Base-by-base conservation (phyloP, 2,329 filamentous ascomycete species). In the Clonostachys chloroleuca region DNA sequence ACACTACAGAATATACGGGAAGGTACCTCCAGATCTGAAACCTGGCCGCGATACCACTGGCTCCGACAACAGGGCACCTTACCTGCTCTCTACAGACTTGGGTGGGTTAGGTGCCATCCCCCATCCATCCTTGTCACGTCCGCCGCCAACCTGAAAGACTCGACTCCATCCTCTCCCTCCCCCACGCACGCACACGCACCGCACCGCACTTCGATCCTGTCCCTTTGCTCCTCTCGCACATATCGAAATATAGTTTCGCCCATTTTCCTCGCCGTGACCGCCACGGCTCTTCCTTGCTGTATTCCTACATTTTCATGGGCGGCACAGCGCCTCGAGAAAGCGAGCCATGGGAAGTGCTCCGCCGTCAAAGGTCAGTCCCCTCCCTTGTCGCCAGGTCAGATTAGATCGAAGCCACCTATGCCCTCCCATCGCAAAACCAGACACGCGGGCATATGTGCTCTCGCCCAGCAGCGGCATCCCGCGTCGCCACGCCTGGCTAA, bases 271-370 rank as follows among this genome's bases (percentile, higher is more conserved):
- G 51, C 56, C 51, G 52, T 48, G 50, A 49, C 35, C 51, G 48
- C 52, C 24, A 10, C 24, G 24, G 24, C 24, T 30, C 24, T 44
- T 39, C 49, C 14, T 43, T 40, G 43, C 44, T 45, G 43, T 30
- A 13, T 41, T 40, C 14, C 44, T 36, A 20, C 52, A 59, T 53
- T 61, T 66, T 64, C 64, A 75, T 75, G 70, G 66, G 69, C 65
- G 65, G 62, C 60, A 58, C 49, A 58, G 62, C 65, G 65, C 63
- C 65, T 59, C 60, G 54, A 60, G 63, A 60, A 61, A 67, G 69
- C 67, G 65, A 73, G 66, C 65, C 66, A 76, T 76, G 73, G 73
- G 70, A 68, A 63, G 69, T 61, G 65, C 60, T 63, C 64, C 61
- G 61, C 58, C 66, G 62, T 65, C 59, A 61, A 63, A 68, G 68